Percentiles rank a stretch among this genome's conserved stretches.
Conservation (phyloP, 1,139 yeast genomes). For the Lodderomyces beijingensis region DNA sequence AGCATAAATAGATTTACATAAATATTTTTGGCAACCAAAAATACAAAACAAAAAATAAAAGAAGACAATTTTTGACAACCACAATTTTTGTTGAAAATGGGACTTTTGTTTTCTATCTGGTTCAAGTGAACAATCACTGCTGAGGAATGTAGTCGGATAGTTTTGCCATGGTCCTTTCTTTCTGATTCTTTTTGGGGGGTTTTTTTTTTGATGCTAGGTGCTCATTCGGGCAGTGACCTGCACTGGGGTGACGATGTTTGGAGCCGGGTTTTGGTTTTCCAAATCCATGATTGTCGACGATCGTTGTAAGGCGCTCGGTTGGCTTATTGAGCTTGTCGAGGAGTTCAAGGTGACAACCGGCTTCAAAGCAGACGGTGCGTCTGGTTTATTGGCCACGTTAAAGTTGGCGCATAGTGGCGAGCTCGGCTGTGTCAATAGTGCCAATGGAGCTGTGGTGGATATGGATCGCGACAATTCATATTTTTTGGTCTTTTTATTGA, state of each 20-base stretch:
- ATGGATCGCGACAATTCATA: slow-evolving; percentile 20
- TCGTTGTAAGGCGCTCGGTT: slow-evolving; percentile 7
- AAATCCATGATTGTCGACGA: slow-evolving; percentile 19
- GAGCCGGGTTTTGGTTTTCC: slow-evolving; percentile 27
- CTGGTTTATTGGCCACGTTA: slow-evolving; percentile 23
- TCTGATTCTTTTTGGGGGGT: too few species aligned
- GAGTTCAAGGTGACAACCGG: slow-evolving; percentile 9
- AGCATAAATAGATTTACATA: too few species aligned
- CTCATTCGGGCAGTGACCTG: slow-evolving; percentile 45
- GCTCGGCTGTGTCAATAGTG: slow-evolving; percentile 12
- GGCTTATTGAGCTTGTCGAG: slow-evolving; percentile 8
- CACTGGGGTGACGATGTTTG: slow-evolving; percentile 43
- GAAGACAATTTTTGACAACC: too few species aligned
- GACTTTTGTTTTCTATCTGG: too few species aligned
- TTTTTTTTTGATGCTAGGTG: too few species aligned
- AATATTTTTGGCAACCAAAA: slow-evolving; percentile 1
- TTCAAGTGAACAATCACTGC: too few species aligned
- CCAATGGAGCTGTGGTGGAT: slow-evolving; percentile 16
- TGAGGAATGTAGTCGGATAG: too few species aligned
- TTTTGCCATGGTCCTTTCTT: too few species aligned
- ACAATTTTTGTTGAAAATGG: too few species aligned
- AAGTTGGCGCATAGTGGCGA: slow-evolving; percentile 28
- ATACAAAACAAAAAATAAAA: not conserved
- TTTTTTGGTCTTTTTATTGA: slow-evolving; percentile 10
- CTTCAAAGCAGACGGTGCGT: slow-evolving; percentile 10